Conservation (phyloP, 2,329 filamentous ascomycete genomes). For the Aspergillus japonicus region DNA sequence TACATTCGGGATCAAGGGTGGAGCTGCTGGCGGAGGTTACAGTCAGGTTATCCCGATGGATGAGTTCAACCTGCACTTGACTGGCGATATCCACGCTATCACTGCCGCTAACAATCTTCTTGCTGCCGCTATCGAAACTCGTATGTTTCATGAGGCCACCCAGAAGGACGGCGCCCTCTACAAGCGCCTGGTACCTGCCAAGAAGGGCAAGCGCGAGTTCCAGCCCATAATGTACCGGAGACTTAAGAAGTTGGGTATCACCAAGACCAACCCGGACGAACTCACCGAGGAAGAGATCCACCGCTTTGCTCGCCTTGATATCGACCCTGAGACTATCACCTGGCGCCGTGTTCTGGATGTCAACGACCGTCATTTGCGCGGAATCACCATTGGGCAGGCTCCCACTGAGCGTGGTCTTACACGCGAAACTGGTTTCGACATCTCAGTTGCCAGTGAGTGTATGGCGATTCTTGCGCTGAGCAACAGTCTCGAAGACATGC, state of each 20-base stretch:
- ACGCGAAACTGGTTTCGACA: constrained; percentile 91
- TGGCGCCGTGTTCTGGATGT: constrained; percentile 96
- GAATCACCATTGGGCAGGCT: constrained; percentile 83
- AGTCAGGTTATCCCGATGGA: constrained; percentile 99
- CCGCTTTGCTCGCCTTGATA: constrained; percentile 89
- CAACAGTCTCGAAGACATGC: constrained; percentile 82
- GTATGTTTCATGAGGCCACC: constrained; percentile 96
- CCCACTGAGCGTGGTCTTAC: constrained; percentile 86
- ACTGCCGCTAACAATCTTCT: constrained; percentile 96
- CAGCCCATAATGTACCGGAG: constrained; percentile 88
- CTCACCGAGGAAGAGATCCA: constrained; percentile 85
- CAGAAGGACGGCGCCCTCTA: constrained; percentile 89
- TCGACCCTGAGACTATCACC: constrained; percentile 94
- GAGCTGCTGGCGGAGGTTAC: constrained; percentile 94
- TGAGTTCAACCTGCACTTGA: constrained; percentile 97
- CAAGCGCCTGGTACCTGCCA: constrained; percentile 79
- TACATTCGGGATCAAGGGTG: constrained; percentile 98
- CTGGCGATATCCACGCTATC: constrained; percentile 96
- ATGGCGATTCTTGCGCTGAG: constrained; percentile 97
- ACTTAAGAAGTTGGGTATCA: constrained; percentile 91
- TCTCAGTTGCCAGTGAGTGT: constrained; percentile 94
- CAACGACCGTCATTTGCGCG: constrained; percentile 90
- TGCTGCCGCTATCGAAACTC: constrained; percentile 92
- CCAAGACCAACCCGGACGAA: constrained; percentile 89
- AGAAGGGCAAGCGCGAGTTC: constrained; percentile 87